These are phyloP conservation scores for Austropuccinia psidii DNA, from an alignment of 1,284 basidiomycete species.

Conservation along the genomic window DNA sequence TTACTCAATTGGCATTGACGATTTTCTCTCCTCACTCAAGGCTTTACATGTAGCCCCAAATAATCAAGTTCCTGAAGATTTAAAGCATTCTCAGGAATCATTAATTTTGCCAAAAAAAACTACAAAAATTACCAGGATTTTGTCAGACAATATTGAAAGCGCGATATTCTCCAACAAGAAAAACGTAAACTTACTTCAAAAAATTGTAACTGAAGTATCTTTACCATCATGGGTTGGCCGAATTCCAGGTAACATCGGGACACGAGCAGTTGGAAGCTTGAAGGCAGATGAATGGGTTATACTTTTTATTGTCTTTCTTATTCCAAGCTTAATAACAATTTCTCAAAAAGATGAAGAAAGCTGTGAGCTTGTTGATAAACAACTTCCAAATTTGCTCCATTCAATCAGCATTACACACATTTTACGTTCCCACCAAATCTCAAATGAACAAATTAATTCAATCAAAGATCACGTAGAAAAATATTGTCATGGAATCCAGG, in stretches of 20 bases:
- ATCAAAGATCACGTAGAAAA: neutral
- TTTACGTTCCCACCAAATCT: neutral
- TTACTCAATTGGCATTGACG: no score
- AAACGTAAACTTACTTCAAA: neutral
- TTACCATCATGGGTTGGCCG: slow-evolving; percentile 3
- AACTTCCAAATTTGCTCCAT: neutral
- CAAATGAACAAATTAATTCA: neutral
- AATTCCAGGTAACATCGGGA: neutral
- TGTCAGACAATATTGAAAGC: no score
- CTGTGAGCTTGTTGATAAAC: neutral
- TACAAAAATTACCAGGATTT: no score
- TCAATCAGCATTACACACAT: neutral
- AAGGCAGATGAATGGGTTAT: slow-evolving; percentile 16
- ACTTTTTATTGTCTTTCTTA: neutral
- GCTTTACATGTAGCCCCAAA: no score
- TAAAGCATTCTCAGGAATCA: no score
- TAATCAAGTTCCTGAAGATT: no score
- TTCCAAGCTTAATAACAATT: slow-evolving; percentile 1
- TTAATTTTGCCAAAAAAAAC: no score
- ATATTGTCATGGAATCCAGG: neutral
- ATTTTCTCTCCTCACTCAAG: no score
- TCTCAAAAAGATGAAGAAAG: neutral
- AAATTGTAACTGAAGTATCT: neutral
- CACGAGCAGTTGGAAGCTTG: neutral
- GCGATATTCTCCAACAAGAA: neutral